These are phyloP conservation scores for Durio zibethinus DNA, from an alignment of 345 rosid genomes.

Conservation along the genomic window DNA sequence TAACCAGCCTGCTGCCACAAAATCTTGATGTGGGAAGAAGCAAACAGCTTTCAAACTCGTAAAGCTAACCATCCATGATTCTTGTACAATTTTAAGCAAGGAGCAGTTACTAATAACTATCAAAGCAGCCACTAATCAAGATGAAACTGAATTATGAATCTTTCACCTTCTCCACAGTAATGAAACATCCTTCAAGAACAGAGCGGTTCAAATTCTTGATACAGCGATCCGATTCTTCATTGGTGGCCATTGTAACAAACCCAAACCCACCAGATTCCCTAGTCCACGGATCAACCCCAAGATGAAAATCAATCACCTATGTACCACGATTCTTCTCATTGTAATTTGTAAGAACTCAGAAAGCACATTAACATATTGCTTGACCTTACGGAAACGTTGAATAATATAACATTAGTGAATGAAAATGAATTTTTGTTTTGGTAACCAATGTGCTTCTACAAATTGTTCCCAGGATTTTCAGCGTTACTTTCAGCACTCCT, in stretches of 20 bases:
- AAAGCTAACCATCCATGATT: slow-evolving; percentile 25
- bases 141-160: not conserved
- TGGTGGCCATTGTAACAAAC: slow-evolving; percentile 71
- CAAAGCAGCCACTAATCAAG: not conserved
- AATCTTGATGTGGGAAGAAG: slow-evolving; percentile 77
- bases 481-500: slow-evolving; percentile 60
- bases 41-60: slow-evolving; percentile 60
- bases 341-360: not conserved
- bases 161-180: slow-evolving; percentile 89
- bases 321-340: not conserved
- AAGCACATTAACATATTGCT: not conserved
- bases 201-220: slow-evolving; percentile 69
- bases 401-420: not conserved
- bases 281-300: slow-evolving; percentile 93
- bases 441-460: slow-evolving; percentile 34
- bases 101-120: not conserved
- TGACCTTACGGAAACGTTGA: not conserved
- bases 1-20: slow-evolving; percentile 95
- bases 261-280: slow-evolving; percentile 96
- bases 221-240: slow-evolving; percentile 71
- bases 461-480: slow-evolving; percentile 88
- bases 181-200: slow-evolving; percentile 74
- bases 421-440: too few species aligned
- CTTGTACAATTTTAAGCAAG: not conserved
- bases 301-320: slow-evolving; percentile 82